These are phyloP conservation scores for Dryas octopetala DNA, from an alignment of 306 rosid species.

Conservation along the genomic window DNA sequence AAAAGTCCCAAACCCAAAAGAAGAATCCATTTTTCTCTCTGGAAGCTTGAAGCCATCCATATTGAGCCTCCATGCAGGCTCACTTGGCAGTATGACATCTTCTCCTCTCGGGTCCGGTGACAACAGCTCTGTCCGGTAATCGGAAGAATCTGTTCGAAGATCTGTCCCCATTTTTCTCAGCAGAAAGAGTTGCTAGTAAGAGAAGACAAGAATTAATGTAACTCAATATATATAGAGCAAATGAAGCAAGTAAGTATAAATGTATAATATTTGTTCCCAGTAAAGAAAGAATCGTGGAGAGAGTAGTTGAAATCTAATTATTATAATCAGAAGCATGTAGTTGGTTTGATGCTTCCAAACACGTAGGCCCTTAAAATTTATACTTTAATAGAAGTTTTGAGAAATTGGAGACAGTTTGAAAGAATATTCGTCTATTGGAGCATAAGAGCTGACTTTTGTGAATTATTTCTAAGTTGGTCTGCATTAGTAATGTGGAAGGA, in stretches of 20 bases:
- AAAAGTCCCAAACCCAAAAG: constrained; percentile 52
- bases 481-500: background rate
- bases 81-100: constrained; percentile 37
- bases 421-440: background rate
- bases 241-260: background rate
- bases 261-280: background rate
- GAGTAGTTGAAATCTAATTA: background rate
- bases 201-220: background rate
- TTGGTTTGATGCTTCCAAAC: constrained; percentile 5
- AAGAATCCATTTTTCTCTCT: constrained; percentile 45
- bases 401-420: background rate
- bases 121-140: constrained; percentile 70
- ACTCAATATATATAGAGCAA: constrained; percentile 2
- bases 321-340: constrained; percentile 39
- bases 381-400: background rate
- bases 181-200: background rate
- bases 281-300: background rate
- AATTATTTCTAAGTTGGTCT: background rate
- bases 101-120: constrained; percentile 52
- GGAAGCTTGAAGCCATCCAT: constrained; percentile 62
- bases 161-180: constrained; percentile 36
- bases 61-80: constrained; percentile 81
- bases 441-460: constrained; percentile 17
- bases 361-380: background rate
- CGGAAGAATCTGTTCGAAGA: constrained; percentile 50